Conservation (phyloP, 345 rosid species). For the Arabis alpina region DNA sequence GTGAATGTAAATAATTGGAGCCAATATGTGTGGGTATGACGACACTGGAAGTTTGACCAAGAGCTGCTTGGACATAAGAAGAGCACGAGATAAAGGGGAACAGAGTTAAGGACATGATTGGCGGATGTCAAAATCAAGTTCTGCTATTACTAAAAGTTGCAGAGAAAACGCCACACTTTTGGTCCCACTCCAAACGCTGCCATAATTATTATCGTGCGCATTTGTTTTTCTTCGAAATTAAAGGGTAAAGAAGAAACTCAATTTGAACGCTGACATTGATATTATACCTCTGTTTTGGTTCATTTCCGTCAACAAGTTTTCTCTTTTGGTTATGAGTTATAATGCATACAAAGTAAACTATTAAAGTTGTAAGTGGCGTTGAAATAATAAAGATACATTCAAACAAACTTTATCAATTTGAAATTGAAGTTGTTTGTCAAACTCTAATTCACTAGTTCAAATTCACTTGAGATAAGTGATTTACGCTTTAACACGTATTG, state of each 20-base stretch:
- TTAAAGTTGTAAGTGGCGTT: not conserved
- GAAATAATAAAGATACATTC: not conserved
- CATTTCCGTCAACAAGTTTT: not conserved
- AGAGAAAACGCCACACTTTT: slow-evolving; percentile 31
- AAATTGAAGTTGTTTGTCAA: not conserved
- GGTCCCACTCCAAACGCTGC: slow-evolving; percentile 25
- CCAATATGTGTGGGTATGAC: slow-evolving; percentile 35
- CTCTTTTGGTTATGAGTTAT: not conserved
- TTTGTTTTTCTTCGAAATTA: slow-evolving; percentile 3
- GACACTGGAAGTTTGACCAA: slow-evolving; percentile 31
- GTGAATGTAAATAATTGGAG: slow-evolving; percentile 36
- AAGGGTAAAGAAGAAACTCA: slow-evolving; percentile 4
- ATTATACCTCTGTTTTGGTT: not conserved
- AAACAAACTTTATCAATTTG: not conserved
- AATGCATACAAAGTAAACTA: not conserved
- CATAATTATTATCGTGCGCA: slow-evolving; percentile 16
- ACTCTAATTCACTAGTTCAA: too few species aligned
- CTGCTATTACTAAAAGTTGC: slow-evolving; percentile 20
- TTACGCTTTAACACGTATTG: too few species aligned
- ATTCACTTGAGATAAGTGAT: too few species aligned
- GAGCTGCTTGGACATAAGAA: slow-evolving; percentile 23
- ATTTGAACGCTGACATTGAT: slow-evolving; percentile 14
- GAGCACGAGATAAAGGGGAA: slow-evolving; percentile 21
- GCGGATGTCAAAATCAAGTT: slow-evolving; percentile 38
- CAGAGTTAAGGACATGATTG: slow-evolving; percentile 35